phyloP scores from a whole-genome alignment of 306 rosid species.

The Cicer cuneatum region DNA sequence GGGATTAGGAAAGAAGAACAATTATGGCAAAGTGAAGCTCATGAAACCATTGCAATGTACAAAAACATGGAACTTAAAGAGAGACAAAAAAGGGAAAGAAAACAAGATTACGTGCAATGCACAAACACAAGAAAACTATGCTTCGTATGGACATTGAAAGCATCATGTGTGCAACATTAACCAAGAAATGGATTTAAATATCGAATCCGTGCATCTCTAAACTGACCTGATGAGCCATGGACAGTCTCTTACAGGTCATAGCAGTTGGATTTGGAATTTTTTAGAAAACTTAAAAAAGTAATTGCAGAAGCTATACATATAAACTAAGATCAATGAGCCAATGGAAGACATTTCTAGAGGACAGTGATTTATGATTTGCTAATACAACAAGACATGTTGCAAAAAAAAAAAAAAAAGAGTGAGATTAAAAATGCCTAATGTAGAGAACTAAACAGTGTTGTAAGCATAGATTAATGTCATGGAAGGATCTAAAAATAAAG shows the following conservation, averaged over 20 bases:
- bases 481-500: slow-evolving; percentile 23
- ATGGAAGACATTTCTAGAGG: slow-evolving; percentile 26
- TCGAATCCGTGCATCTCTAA: slow-evolving; percentile 19
- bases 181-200: slow-evolving; percentile 35
- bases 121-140: neutral
- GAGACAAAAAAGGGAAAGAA: neutral
- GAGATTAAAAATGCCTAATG: slow-evolving; percentile 26
- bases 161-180: slow-evolving; percentile 17
- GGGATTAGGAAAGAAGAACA: slow-evolving; percentile 13
- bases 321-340: slow-evolving; percentile 17
- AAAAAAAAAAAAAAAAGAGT: neutral
- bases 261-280: slow-evolving; percentile 14
- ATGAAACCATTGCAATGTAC: neutral
- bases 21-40: slow-evolving; percentile 20
- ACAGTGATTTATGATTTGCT: neutral
- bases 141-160: slow-evolving; percentile 27
- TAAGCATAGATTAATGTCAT: slow-evolving; percentile 7
- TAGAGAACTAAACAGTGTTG: slow-evolving; percentile 36
- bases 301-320: slow-evolving; percentile 32
- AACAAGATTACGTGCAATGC: neutral
- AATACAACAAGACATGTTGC: slow-evolving; percentile 17
- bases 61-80: slow-evolving; percentile 12
- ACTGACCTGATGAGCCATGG: slow-evolving; percentile 1
- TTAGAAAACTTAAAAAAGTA: slow-evolving; percentile 27
- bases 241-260: slow-evolving; percentile 22